Percentiles rank a stretch among this genome's conserved stretches.
Conservation (phyloP, 2,329 filamentous ascomycete genomes). For the Fusarium sp. region DNA sequence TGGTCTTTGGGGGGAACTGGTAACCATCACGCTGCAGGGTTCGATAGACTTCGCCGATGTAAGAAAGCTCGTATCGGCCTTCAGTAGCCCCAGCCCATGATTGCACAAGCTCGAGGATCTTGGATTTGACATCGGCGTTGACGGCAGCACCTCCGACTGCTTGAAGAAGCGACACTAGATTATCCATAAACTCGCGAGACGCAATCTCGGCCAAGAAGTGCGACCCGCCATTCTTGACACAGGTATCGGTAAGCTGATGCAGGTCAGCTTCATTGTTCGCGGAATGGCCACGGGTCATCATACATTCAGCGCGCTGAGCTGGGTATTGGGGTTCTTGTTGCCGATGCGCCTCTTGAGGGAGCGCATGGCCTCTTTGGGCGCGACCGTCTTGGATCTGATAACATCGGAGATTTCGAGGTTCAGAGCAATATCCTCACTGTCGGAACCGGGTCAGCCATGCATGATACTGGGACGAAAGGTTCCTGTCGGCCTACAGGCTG, state of each 20-base stretch:
- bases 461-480: slow-evolving; percentile 26
- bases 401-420: slow-evolving; percentile 98
- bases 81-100: slow-evolving; percentile 92
- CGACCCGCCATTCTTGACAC: slow-evolving; percentile 96
- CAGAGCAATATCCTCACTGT: slow-evolving; percentile 92
- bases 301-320: slow-evolving; percentile 94
- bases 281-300: slow-evolving; percentile 27
- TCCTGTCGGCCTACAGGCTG: slow-evolving; percentile 75
- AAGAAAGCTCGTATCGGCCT: slow-evolving; percentile 82
- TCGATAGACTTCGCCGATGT: slow-evolving; percentile 90
- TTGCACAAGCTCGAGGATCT: slow-evolving; percentile 94
- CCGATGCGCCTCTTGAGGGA: slow-evolving; percentile 93
- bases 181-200: slow-evolving; percentile 98
- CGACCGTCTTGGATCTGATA: slow-evolving; percentile 96
- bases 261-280: slow-evolving; percentile 26
- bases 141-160: slow-evolving; percentile 79
- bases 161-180: slow-evolving; percentile 89
- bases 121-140: slow-evolving; percentile 86
- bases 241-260: slow-evolving; percentile 88
- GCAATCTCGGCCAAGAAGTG: slow-evolving; percentile 97
- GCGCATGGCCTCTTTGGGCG: slow-evolving; percentile 98
- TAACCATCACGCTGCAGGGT: slow-evolving; percentile 86
- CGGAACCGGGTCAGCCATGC: slow-evolving; percentile 18
- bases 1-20: slow-evolving; percentile 86
- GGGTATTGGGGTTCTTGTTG: slow-evolving; percentile 97